Percentiles rank a stretch among this genome's conserved stretches.
Evolutionary conservation across 2,329 filamentous ascomycete genomes (phyloP).

Genomic region (Fusarium sp.): DNA sequence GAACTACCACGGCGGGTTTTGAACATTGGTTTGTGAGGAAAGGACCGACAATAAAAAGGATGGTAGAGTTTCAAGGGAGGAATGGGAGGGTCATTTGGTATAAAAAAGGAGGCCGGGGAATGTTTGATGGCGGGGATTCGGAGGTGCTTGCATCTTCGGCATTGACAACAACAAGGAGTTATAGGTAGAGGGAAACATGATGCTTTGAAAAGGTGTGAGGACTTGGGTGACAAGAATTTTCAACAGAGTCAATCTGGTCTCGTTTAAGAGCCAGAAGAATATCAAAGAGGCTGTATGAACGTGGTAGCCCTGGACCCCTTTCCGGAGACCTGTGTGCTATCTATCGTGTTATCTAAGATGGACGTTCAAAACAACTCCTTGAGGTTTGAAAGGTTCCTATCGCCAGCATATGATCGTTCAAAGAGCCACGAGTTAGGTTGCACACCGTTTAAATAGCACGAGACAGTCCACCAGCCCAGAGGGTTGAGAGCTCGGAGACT

Average conservation of each 20-base stretch:
- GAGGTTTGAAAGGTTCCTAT: not conserved
- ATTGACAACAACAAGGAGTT: not conserved
- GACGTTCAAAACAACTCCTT: not conserved
- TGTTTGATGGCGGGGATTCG: not conserved
- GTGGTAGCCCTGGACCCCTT: not conserved
- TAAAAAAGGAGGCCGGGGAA: not conserved
- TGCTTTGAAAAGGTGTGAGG: not conserved
- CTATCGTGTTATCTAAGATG: not conserved
- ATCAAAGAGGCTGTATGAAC: not conserved
- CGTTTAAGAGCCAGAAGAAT: not conserved
- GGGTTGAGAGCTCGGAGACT: not conserved
- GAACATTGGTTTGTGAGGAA: not conserved
- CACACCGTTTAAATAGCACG: not conserved
- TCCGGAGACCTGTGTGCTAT: not conserved
- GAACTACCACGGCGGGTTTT: not conserved
- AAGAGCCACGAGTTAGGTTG: not conserved
- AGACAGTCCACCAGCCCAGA: not conserved
- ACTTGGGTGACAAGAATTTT: not conserved
- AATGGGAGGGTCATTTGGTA: not conserved
- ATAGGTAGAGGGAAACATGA: not conserved
- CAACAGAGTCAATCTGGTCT: not conserved
- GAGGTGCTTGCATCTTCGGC: not conserved
- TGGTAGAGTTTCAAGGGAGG: not conserved
- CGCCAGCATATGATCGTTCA: too few relatives aligned
- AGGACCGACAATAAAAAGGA: not conserved